A percentile compares a stretch with the other conserved stretches of the same genome.
Evolutionary conservation across 768 basidiomycete species (phyloP).

Genomic region (Tulasnella calospora): DNA sequence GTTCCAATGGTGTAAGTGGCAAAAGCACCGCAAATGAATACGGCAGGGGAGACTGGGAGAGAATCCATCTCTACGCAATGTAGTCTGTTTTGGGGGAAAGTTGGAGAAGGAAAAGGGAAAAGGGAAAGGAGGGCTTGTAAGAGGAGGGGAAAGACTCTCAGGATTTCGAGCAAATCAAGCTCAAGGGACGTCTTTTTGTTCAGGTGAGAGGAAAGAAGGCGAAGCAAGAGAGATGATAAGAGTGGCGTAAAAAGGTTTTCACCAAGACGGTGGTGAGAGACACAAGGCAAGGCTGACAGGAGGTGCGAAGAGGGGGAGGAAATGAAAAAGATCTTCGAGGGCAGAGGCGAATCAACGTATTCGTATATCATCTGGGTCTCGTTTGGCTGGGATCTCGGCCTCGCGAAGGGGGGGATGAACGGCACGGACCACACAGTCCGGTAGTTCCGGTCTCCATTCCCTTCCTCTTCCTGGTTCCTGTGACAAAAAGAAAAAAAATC

Average conservation of each 20-base stretch:
- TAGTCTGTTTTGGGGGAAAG: not conserved
- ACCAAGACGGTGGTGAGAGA: not conserved
- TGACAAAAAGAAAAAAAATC: not conserved
- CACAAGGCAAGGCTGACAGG: not conserved
- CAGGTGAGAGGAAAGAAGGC: not conserved
- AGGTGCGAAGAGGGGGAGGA: not conserved
- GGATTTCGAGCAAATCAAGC: conserved; percentile 1
- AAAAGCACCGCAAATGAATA: not conserved
- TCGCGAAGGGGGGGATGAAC: not conserved
- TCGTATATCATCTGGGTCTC: not conserved
- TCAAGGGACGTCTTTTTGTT: not conserved
- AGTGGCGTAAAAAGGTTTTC: not conserved
- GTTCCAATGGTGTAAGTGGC: conserved; percentile 7
- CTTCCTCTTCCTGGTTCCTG: not conserved
- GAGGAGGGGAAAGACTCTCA: not conserved
- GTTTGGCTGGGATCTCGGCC: too few species aligned
- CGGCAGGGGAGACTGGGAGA: conserved; percentile 6
- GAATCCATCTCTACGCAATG: conserved; percentile 3
- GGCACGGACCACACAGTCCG: not conserved
- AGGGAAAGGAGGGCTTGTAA: not conserved
- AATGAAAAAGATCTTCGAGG: not conserved
- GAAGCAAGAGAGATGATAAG: not conserved
- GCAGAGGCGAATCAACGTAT: not conserved
- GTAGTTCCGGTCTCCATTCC: not conserved
- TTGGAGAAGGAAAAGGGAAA: too few species aligned